These are phyloP conservation scores for Fistulifera pelliculosa DNA, from an alignment of 108 stramenopile genomes.

Conservation along the genomic window DNA sequence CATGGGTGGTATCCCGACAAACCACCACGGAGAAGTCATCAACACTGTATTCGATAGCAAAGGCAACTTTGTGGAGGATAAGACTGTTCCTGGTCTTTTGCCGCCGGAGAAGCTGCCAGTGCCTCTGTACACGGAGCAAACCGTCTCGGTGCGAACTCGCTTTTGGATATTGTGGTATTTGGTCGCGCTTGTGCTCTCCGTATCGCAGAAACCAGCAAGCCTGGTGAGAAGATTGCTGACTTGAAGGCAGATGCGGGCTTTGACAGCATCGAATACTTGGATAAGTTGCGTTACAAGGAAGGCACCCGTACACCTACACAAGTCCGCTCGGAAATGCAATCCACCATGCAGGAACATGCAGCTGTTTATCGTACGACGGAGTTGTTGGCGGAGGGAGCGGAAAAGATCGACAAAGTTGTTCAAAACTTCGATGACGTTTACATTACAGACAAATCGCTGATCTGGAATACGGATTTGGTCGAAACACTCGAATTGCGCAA, in stretches of 20 bases:
- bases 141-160: slow-evolving; percentile 96
- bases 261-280: slow-evolving; percentile 80
- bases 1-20: slow-evolving; percentile 96
- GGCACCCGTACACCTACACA: slow-evolving; percentile 80
- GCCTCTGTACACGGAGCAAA: slow-evolving; percentile 99
- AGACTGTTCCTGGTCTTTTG: slow-evolving; percentile 96
- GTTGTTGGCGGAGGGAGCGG: slow-evolving; percentile 72
- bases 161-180: slow-evolving; percentile 99
- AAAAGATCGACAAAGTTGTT: slow-evolving; percentile 86
- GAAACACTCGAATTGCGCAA: slow-evolving; percentile 93
- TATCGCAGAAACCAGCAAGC: slow-evolving; percentile 92
- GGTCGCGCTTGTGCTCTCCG: slow-evolving; percentile 95
- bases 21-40: slow-evolving; percentile 93
- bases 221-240: slow-evolving; percentile 75
- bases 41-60: slow-evolving; percentile 71
- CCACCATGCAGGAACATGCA: slow-evolving; percentile 97
- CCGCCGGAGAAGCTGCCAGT: slow-evolving; percentile 96
- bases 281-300: slow-evolving; percentile 75
- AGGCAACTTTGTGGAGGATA: slow-evolving; percentile 42
- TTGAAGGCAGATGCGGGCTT: slow-evolving; percentile 76
- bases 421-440: slow-evolving; percentile 77
- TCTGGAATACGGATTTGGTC: slow-evolving; percentile 99
- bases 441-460: slow-evolving; percentile 89
- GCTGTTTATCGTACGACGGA: slow-evolving; percentile 95
- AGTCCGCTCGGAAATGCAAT: slow-evolving; percentile 90